These are phyloP conservation scores for Paratinospora sagittata DNA, from an alignment of 164 flowering plant genomes.

Conservation along the genomic window DNA sequence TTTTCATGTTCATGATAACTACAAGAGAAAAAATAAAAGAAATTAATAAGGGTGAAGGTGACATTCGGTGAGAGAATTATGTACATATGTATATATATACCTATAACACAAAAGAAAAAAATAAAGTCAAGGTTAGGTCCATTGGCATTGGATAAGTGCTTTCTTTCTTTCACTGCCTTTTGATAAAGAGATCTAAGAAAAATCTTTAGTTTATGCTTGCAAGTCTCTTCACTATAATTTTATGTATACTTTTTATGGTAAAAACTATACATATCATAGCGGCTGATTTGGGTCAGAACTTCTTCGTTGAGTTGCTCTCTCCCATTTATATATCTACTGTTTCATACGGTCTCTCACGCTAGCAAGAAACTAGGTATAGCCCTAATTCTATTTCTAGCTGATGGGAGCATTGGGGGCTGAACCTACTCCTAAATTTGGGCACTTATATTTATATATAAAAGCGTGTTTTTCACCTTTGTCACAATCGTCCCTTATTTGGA, in stretches of 20 bases:
- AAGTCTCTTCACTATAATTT: neutral
- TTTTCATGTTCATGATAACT: conserved; percentile 11
- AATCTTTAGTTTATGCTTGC: neutral
- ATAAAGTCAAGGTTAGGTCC: conserved; percentile 13
- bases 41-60: neutral
- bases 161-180: neutral
- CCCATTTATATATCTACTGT: neutral
- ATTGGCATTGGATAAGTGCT: conserved; percentile 7
- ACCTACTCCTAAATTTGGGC: neutral
- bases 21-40: neutral
- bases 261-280: neutral
- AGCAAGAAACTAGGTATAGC: neutral
- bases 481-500: neutral
- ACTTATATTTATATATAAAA: too few relatives aligned
- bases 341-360: neutral
- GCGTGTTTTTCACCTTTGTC: neutral
- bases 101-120: neutral
- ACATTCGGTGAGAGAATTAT: neutral
- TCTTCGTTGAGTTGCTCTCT: neutral
- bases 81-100: too few relatives aligned
- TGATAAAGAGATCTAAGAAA: neutral
- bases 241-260: neutral
- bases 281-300: neutral
- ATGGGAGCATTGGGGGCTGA: neutral
- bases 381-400: neutral